Base-by-base conservation (phyloP, 2,329 filamentous ascomycete species). In the Hypoxylon sp. region DNA sequence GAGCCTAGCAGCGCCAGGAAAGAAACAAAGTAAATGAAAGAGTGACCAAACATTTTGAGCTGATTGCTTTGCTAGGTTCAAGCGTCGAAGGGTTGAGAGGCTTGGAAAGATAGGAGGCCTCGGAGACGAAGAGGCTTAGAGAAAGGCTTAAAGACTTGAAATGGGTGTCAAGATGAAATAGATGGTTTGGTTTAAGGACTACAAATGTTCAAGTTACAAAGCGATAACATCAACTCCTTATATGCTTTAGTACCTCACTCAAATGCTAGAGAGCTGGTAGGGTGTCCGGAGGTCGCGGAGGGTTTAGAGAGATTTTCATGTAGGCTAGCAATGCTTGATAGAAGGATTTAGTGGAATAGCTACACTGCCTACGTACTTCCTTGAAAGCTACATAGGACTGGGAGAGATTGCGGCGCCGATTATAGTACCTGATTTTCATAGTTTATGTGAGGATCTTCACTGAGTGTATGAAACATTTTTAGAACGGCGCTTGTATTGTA, bases 121-220 rank as follows among this genome's bases (percentile, higher is more conserved):
- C 1, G 42, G 38, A 22, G 20, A 20, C 14, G 32, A 33, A 14
- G 12, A n/a, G 38, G n/a, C 38, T 42, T 20, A 4, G n/a, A 45
- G 42, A n/a, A 12, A 18, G 42, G 8, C 20, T 26, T 45, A 26
- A 11, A 45, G 42, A 26, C 20, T 45, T 26, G 42, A 26, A 45
- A 45, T 26, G 42, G 42, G 20, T 45, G 42, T 45, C 9, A 45
- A 45, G 20, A 45, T 45, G 42, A n/a, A 24, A 45, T 45, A 45
- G 42, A 45, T 26, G 20, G 9, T 5, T 45, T 45, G 42, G 42
- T 45, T 26, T 45, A 20, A 26, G 1, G 42, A 45, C 14, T 24
- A 11, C 5, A 40, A 38, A 45, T 12, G 20, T 24, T 45, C 9
- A 45, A 22, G 20, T 24, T 26, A 45, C 22, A 45, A 20, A 45